A percentile compares a stretch with the other conserved stretches of the same genome.
Evolutionary conservation across 495 filamentous ascomycete genomes (phyloP).

Genomic region (Lindgomyces ingoldianus): DNA sequence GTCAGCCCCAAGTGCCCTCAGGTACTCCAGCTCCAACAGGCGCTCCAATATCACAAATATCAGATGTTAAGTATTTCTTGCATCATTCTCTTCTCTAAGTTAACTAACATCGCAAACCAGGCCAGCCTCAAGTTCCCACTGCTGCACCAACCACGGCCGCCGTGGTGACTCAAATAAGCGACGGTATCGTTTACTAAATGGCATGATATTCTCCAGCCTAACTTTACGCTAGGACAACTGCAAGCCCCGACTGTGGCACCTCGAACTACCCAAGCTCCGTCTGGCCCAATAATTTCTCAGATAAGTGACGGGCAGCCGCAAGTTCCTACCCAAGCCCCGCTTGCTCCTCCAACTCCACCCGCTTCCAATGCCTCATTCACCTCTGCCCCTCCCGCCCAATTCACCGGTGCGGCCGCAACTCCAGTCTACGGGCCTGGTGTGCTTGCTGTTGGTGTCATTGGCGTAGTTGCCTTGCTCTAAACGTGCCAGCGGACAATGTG

Average conservation of each 20-base stretch:
- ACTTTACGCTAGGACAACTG: neutral
- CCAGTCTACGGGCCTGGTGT: no score
- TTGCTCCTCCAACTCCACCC: neutral
- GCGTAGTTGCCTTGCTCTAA: no score
- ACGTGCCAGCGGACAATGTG: no score
- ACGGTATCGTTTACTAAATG: no score
- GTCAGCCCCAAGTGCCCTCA: neutral
- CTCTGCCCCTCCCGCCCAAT: neutral
- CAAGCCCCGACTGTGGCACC: neutral
- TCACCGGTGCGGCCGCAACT: neutral
- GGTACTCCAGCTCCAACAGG: neutral
- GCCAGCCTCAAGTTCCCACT: slow-evolving; percentile 20
- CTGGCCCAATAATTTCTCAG: neutral
- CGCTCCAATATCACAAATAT: neutral
- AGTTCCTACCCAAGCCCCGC: neutral
- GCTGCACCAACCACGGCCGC: neutral
- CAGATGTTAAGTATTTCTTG: neutral
- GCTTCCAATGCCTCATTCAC: neutral
- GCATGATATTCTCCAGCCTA: neutral
- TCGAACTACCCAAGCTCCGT: neutral
- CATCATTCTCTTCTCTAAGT: neutral
- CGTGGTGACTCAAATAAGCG: slow-evolving; percentile 2
- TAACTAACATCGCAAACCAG: neutral
- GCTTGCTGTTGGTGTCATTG: no score
- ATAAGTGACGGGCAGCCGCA: slow-evolving; percentile 14